Evolutionary conservation across 1,284 basidiomycete species (phyloP).

Genomic region (Pseudozyma sp.): DNA sequence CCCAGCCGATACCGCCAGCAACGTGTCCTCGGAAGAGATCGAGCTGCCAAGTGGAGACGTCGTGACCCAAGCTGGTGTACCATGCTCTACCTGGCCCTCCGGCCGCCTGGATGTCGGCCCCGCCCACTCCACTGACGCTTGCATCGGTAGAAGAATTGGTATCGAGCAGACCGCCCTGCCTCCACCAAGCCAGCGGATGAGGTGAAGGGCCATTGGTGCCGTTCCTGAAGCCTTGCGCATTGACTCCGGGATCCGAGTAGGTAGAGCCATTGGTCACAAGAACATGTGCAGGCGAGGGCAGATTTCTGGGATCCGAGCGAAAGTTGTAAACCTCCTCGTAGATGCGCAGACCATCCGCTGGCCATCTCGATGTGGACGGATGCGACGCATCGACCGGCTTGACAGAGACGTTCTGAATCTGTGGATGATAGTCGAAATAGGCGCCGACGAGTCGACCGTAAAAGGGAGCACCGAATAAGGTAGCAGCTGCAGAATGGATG

Average conservation of each 20-base stretch:
- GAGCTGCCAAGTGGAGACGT: conserved; percentile 76
- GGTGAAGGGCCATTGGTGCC: conserved; percentile 76
- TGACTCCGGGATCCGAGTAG: conserved; percentile 47
- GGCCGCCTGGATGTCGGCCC: conserved; percentile 30
- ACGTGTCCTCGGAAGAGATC: conserved; percentile 78
- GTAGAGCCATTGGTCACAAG: conserved; percentile 51
- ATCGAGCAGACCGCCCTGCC: conserved; percentile 73
- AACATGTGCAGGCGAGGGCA: conserved; percentile 63
- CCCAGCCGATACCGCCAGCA: conserved; percentile 80
- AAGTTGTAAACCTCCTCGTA: conserved; percentile 77
- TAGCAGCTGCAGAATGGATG: conserved; percentile 79
- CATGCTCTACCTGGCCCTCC: conserved; percentile 78
- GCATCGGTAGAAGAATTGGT: conserved; percentile 23
- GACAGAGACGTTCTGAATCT: conserved; percentile 72
- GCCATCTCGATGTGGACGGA: conserved; percentile 47
- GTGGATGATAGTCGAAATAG: conserved; percentile 81
- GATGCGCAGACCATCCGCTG: conserved; percentile 27
- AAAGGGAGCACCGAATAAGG: conserved; percentile 76
- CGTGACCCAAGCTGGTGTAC: conserved; percentile 82
- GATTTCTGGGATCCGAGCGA: conserved; percentile 77
- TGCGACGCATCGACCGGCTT: conserved; percentile 24
- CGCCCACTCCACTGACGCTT: conserved; percentile 38
- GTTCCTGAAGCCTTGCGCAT: conserved; percentile 72
- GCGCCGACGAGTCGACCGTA: conserved; percentile 74
- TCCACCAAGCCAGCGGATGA: conserved; percentile 78